These are phyloP conservation scores for Hygrocybe coccinea DNA, from an alignment of 768 basidiomycete genomes.

Conservation along the genomic window DNA sequence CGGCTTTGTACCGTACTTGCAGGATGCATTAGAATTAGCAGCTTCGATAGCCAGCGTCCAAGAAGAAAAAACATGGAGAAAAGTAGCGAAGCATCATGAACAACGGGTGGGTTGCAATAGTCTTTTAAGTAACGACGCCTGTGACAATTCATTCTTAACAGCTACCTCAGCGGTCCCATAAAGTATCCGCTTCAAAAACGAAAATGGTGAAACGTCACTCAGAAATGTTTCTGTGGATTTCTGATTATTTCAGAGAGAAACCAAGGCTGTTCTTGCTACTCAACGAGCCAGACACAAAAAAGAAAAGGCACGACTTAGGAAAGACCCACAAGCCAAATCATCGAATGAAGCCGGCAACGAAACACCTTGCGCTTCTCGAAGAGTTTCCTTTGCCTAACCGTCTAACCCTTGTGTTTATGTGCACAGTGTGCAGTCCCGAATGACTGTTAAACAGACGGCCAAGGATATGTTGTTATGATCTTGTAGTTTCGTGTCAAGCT, in stretches of 20 bases:
- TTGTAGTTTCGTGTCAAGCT: too few species aligned
- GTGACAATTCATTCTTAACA: not conserved
- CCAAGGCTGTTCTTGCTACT: constrained; percentile 33
- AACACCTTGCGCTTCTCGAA: not conserved
- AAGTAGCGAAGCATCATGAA: too few species aligned
- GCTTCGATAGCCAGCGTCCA: constrained; percentile 44
- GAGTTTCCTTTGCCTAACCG: too few species aligned
- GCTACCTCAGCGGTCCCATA: constrained; percentile 10
- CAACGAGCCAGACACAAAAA: constrained; percentile 36
- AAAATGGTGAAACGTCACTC: constrained; percentile 21
- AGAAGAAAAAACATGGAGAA: too few species aligned
- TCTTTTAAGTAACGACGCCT: too few species aligned
- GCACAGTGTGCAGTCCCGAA: too few species aligned
- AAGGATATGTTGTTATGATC: too few species aligned
- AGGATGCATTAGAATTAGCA: constrained; percentile 49
- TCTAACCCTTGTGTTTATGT: not conserved
- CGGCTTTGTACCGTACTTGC: constrained; percentile 3
- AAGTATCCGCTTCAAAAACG: constrained; percentile 25
- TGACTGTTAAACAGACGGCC: too few species aligned
- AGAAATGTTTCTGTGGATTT: constrained; percentile 16
- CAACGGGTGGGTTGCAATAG: too few species aligned
- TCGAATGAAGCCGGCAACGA: not conserved
- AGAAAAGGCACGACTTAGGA: too few species aligned
- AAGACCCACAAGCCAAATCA: not conserved
- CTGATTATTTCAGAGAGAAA: constrained; percentile 24